These are phyloP conservation scores for Tylopilus sp. DNA, from an alignment of 1,284 basidiomycete genomes.

Conservation along the genomic window DNA sequence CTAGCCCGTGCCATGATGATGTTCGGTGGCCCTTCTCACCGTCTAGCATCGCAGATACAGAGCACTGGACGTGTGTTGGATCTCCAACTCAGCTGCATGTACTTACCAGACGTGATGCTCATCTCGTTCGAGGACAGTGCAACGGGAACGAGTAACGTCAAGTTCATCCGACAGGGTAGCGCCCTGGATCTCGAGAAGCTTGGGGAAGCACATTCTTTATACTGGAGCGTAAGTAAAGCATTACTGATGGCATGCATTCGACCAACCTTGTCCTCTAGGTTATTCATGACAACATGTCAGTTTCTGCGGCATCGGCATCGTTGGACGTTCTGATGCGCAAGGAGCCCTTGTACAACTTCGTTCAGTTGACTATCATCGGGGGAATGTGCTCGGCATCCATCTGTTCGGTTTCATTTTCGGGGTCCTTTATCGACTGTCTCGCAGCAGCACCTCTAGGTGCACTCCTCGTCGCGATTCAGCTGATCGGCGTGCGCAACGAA, in stretches of 20 bases:
- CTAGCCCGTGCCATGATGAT: constrained; percentile 92
- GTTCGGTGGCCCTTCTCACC: constrained; percentile 91
- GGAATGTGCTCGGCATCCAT: constrained; percentile 83
- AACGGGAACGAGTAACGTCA: constrained; percentile 85
- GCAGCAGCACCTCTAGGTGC: constrained; percentile 77
- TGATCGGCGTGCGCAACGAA: constrained; percentile 74
- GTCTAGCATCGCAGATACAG: constrained; percentile 84
- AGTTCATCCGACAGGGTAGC: constrained; percentile 77
- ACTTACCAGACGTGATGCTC: constrained; percentile 82
- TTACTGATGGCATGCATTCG: neutral
- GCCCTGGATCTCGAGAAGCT: constrained; percentile 78
- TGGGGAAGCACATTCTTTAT: constrained; percentile 72
- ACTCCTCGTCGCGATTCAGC: constrained; percentile 76
- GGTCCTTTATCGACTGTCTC: constrained; percentile 80
- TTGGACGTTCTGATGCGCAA: constrained; percentile 79
- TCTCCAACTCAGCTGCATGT: constrained; percentile 81
- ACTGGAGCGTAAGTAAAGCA: constrained; percentile 65
- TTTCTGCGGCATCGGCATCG: constrained; percentile 73
- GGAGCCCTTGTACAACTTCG: constrained; percentile 60
- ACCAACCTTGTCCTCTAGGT: constrained; percentile 45
- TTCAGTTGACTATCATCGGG: constrained; percentile 73
- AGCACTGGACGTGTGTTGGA: constrained; percentile 85
- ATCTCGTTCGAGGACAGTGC: constrained; percentile 81
- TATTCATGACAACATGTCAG: constrained; percentile 83
- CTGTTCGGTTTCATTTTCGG: constrained; percentile 68